These are phyloP conservation scores for Didymella exigua DNA, from an alignment of 2,329 filamentous ascomycete genomes.

Conservation along the genomic window DNA sequence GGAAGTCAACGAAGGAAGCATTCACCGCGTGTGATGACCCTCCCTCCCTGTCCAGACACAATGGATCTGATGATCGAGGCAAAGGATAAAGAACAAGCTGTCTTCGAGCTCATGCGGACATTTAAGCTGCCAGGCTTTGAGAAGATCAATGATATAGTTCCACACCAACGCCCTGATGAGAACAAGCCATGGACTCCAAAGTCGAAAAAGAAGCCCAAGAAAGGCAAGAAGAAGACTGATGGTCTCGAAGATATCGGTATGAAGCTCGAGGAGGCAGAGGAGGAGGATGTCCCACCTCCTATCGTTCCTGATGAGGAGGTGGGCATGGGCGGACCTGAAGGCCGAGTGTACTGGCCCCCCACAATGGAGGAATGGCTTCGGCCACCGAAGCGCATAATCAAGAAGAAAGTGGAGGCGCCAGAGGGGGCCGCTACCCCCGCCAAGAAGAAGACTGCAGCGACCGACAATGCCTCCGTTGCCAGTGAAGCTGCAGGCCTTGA, in stretches of 20 bases:
- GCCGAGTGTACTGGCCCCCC: conserved; percentile 86
- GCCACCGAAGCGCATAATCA: conserved; percentile 74
- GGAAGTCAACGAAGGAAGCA: conserved; percentile 82
- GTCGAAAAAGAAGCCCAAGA: conserved; percentile 53
- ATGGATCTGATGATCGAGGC: conserved; percentile 99
- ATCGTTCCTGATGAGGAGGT: conserved; percentile 70
- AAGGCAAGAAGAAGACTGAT: conserved; percentile 50
- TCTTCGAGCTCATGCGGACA: conserved; percentile 89
- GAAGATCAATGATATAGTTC: conserved; percentile 75
- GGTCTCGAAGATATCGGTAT: conserved; percentile 49
- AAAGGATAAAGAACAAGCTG: conserved; percentile 96
- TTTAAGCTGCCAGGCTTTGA: conserved; percentile 84
- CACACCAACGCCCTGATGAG: conserved; percentile 77
- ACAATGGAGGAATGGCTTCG: conserved; percentile 90
- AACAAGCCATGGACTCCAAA: conserved; percentile 57
- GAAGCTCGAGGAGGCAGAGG: conserved; percentile 49
- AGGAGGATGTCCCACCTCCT: conserved; percentile 44
- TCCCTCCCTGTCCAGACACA: conserved; percentile 80
- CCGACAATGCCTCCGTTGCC: conserved; percentile 31
- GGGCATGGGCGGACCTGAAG: conserved; percentile 82
- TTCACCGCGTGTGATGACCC: conserved; percentile 73
- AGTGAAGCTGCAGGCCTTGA: conserved; percentile 40
- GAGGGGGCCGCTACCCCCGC: conserved; percentile 37
- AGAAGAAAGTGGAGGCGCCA: conserved; percentile 56
- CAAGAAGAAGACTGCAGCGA: conserved; percentile 37